Base-by-base conservation (phyloP, 2,329 filamentous ascomycete species). In the Penicillium sp. region DNA sequence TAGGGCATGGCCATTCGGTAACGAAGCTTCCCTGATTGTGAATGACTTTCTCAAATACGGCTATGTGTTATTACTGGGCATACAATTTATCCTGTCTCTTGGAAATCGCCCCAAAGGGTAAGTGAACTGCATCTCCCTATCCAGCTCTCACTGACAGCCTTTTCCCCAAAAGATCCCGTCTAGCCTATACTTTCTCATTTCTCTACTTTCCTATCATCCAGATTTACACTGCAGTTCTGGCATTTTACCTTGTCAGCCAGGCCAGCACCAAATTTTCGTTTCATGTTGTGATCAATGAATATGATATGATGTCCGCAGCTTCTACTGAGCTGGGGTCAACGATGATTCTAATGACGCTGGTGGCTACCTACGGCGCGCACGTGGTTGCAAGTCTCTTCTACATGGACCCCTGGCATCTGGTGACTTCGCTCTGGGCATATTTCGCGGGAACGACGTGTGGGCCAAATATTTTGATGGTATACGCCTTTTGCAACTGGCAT, bases 41-140 rank as follows among this genome's bases (percentile, higher is more conserved):
- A 45, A 45, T 10, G 42, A 45, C 16, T 45, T 45, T 31, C 42
- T 45, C 11, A 45, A 45, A 45, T 45, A 45, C 13, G 42, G 42
- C 16, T 45, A 45, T 31, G 42, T 45, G n/a, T 11, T 45, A 21
- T 21, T 45, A n/a, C 33, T 45, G 42, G 42, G 42, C 11, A 45
- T 45, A 3, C 42, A 45, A 21, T 45, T 45, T n/a, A 45, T 45
- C 18, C 16, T 45, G 26, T 45, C 42, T 45, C 42, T 45, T 45
- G 42, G 42, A 13, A 45, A 45, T 31, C 42, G 42, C 1, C 42
- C 42, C 14, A 45, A 45, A 45, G 42, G 42, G 42, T 21, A 24
- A 29, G 26, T 31, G 8, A 14, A 31, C 18, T 43, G 4, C n/a
- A 16, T 45, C 42, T 13, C n/a, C n/a, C 5, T 29, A 2, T 21